Evolutionary conservation across 2,329 filamentous ascomycete species (phyloP), one percentile per base, ranked within the genome.

Genomic region (Aspergillus arachidicola): DNA sequence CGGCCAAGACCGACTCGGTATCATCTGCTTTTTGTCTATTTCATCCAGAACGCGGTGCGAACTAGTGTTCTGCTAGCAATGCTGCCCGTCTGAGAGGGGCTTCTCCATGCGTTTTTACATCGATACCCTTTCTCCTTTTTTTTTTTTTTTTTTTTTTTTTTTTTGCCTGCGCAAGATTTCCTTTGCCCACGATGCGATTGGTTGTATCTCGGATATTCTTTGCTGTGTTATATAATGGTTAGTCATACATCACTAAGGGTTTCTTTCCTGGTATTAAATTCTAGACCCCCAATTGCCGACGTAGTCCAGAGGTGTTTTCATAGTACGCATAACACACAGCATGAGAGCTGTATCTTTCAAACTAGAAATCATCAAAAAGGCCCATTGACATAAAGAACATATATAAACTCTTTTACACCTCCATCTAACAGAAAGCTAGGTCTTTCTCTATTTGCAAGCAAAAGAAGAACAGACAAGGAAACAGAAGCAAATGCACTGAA

Each of bases 71-170:
- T 58, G 30, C 41, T 56, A 36, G 57, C 46, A 51, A 36, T 41
- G 23, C 14, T 50, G 32, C 26, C 51, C 38, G 51, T 51, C 58
- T 56, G 50, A 36, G 36, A 46, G 30, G 23, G 46, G 45, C 57
- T 58, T 58, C 57, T 59, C 23, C 69, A 26, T 62, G 41, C 59
- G 46, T 59, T 65, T 26, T 66, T 68, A 69, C 67, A 71, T 75
- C 73, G 74, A 76, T 76, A 76, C 73, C 74, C 73, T 71, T 66
- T 71, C 66, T 66, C 60, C 68, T 68, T 73, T 9, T 14, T 46
- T 46, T 69, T 68, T 73, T 9, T 14, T 46, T 46, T 69, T 68
- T 73, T 9, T 14, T 46, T 46, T n/a, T n/a, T 69, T 68, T 73
- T 9, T 14, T 46, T 46, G 46, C 26, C 16, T 51, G 23, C 46